A percentile compares a stretch with the other conserved stretches of the same genome.
Evolutionary conservation across 257 asterid species (phyloP).

Genomic region (Rhazya stricta): DNA sequence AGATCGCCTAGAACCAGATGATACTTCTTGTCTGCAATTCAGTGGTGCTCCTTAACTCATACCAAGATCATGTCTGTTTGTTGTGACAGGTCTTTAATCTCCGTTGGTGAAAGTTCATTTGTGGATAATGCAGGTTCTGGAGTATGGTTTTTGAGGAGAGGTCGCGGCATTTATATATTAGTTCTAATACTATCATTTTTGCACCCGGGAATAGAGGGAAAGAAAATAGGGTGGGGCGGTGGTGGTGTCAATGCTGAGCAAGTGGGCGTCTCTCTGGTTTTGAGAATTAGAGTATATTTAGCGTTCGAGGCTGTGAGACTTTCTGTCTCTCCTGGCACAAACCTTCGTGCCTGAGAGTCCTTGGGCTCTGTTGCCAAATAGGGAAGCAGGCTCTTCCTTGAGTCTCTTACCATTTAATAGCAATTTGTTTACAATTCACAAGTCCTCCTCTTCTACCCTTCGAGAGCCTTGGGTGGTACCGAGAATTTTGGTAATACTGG

Average conservation of each 20-base stretch:
- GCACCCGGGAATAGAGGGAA: slow-evolving; percentile 16
- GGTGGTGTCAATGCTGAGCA: slow-evolving; percentile 34
- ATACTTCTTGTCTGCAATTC: slow-evolving; percentile 47
- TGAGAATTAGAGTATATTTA: slow-evolving; percentile 23
- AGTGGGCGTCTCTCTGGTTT: slow-evolving; percentile 27
- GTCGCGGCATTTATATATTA: slow-evolving; percentile 17
- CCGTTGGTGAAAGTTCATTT: slow-evolving; percentile 29
- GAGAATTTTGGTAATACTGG: slow-evolving; percentile 3
- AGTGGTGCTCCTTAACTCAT: slow-evolving; percentile 42
- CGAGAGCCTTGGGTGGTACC: slow-evolving; percentile 2
- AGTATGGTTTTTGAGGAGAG: slow-evolving; percentile 24
- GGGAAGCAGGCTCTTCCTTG: slow-evolving; percentile 21
- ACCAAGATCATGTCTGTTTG: slow-evolving; percentile 39
- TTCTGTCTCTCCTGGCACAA: slow-evolving; percentile 18
- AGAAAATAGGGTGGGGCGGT: slow-evolving; percentile 21
- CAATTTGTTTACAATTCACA: slow-evolving; percentile 3
- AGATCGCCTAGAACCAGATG: slow-evolving; percentile 37
- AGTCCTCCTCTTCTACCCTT: slow-evolving; percentile 1
- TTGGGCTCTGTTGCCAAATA: slow-evolving; percentile 25
- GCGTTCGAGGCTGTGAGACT: slow-evolving; percentile 21
- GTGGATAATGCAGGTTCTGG: slow-evolving; percentile 34
- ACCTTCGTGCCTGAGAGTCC: slow-evolving; percentile 19
- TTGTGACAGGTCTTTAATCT: slow-evolving; percentile 44
- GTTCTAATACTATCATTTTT: not conserved
- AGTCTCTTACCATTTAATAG: slow-evolving; percentile 14